A percentile compares a stretch with the other conserved stretches of the same genome.
phyloP scores from a whole-genome alignment of 805 yeast genomes.

The Jamesozyma spencerorum region DNA sequence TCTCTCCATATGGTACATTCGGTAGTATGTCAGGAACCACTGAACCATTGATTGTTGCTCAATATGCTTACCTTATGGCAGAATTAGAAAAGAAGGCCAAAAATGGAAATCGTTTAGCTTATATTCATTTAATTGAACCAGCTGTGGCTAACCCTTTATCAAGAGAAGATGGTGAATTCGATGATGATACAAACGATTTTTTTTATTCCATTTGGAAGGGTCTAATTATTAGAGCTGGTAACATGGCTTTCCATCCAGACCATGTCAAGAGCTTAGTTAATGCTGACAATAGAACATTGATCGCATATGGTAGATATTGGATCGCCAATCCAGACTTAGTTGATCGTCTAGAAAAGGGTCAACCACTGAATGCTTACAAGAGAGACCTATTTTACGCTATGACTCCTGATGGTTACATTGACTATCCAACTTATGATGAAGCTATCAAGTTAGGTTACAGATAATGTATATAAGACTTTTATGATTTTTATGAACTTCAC shows the following conservation, averaged over 20 bases:
- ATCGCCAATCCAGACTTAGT: constrained; percentile 49
- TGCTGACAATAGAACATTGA: constrained; percentile 36
- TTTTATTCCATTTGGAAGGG: constrained; percentile 38
- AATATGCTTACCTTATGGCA: constrained; percentile 31
- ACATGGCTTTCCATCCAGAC: constrained; percentile 19
- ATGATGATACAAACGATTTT: constrained; percentile 29
- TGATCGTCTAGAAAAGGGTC: constrained; percentile 33
- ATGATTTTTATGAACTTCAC: too few relatives aligned
- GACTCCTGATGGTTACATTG: constrained; percentile 34
- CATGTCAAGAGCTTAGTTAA: constrained; percentile 24
- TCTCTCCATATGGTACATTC: constrained; percentile 37
- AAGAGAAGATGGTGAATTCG: constrained; percentile 29
- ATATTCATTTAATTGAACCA: constrained; percentile 35
- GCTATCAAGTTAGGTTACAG: constrained; percentile 14
- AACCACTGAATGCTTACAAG: constrained; percentile 36
- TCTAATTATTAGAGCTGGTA: constrained; percentile 33
- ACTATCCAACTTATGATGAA: constrained; percentile 32
- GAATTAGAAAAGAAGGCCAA: constrained; percentile 31
- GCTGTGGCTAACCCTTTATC: constrained; percentile 22
- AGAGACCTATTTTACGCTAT: constrained; percentile 39
- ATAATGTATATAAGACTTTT: too few relatives aligned
- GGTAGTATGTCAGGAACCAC: constrained; percentile 31
- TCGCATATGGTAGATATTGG: constrained; percentile 39
- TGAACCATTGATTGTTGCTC: constrained; percentile 27
- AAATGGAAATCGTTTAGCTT: constrained; percentile 32